Base-by-base conservation (phyloP, 1,139 yeast species). In the Geotrichum macrosporum region DNA sequence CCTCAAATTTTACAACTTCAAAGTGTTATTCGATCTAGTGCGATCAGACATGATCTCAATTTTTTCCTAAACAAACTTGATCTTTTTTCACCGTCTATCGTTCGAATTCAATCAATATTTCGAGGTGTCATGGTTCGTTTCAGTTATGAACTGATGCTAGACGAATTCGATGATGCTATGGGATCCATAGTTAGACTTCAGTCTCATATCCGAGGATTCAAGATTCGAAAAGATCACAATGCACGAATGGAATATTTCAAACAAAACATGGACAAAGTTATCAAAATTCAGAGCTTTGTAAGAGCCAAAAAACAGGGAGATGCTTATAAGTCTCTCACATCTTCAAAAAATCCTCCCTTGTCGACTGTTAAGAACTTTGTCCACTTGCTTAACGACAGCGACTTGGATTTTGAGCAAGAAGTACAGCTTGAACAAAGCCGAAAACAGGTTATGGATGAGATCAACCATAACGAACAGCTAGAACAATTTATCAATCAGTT, bases 301-400 rank as follows among this genome's bases (percentile, higher is more conserved):
- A 76, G 88, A 49, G 81, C 88, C 31, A 72, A 75, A 53, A 76
- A 78, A 51, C 82, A 84, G 46, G 83, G 83, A 24, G 74, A 71
- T 40, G 94, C 95, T 0, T 92, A 86, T 65, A 77, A 76, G 53
- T 77, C 85, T 3, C 71, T 92, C 48, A 77, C 85, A 37, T 74
- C 76, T 10, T 80, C 77, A 62, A 75, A 74, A 40, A 81, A 83
- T 57, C 97, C 98, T 0, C 84, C 94, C 0, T 66, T 94, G 40
- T 67, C 80, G 20, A 85, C 88, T 0, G 81, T 94, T 34, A 77
- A 81, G 56, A 81, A 78, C 50, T 94, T 88, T 65, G 85, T 92
- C 1, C 78, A 80, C 54, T 67, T 92, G 39, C 69, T 92, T 41
- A 84, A 86, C 50, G 92, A 83, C 54, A 78, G 79, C 50, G 92